Evolutionary conservation across 495 filamentous ascomycete species (phyloP).

Genomic region (Tuber indicum): DNA sequence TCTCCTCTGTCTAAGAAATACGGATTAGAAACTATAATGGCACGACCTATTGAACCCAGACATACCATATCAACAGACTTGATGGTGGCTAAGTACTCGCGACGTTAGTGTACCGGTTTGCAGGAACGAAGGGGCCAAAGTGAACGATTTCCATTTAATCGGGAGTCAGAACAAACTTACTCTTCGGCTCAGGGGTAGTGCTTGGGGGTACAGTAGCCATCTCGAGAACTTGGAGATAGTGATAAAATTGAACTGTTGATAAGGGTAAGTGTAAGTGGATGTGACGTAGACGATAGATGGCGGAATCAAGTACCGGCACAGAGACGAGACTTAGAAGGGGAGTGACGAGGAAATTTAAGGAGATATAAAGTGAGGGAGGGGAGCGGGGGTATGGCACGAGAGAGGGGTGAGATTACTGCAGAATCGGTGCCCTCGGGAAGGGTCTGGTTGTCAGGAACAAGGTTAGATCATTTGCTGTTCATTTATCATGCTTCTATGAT

Average conservation of each 20-base stretch:
- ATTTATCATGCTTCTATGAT: not conserved
- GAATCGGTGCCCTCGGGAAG: not conserved
- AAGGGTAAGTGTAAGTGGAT: not conserved
- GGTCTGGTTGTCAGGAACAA: slow-evolving; percentile 2
- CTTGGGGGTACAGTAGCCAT: slow-evolving; percentile 16
- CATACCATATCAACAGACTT: slow-evolving; percentile 97
- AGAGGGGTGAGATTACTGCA: not conserved
- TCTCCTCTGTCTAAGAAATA: slow-evolving; percentile 71
- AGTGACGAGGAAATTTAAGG: not conserved
- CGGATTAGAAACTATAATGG: not conserved
- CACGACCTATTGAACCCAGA: slow-evolving; percentile 7
- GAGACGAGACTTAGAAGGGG: not conserved
- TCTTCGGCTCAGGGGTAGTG: slow-evolving; percentile 20
- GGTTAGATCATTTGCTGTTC: not conserved
- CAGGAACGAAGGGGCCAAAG: slow-evolving; percentile 49
- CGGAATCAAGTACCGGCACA: not conserved
- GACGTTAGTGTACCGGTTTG: slow-evolving; percentile 81
- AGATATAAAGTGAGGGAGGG: not conserved
- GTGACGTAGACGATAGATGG: not conserved
- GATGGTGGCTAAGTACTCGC: slow-evolving; percentile 76
- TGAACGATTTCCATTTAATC: slow-evolving; percentile 2
- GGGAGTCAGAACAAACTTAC: slow-evolving; percentile 19
- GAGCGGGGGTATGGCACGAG: slow-evolving; percentile 1
- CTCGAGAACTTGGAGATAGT: slow-evolving; percentile 1
- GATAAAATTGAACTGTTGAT: not conserved